phyloP scores from a whole-genome alignment of 495 filamentous ascomycete species.

The Xeromyces bisporus region DNA sequence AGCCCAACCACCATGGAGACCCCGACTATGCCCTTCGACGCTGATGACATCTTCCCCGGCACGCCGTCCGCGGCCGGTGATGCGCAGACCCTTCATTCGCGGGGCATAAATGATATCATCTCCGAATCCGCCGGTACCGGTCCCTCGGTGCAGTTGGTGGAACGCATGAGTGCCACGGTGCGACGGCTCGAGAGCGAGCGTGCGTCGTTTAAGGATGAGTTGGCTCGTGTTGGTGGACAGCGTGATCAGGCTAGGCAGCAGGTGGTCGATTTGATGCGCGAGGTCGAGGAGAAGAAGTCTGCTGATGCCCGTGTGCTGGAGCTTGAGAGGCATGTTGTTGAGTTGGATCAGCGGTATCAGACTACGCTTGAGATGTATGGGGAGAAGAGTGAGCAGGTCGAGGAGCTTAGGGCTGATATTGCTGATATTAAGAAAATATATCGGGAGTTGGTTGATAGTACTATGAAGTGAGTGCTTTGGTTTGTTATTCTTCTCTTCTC shows the following conservation, averaged over 20 bases:
- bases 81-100: slow-evolving; percentile 21
- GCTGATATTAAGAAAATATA: slow-evolving; percentile 90
- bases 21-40: slow-evolving; percentile 42
- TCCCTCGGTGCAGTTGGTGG: slow-evolving; percentile 87
- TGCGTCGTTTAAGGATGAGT: slow-evolving; percentile 67
- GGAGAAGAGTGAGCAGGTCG: slow-evolving; percentile 88
- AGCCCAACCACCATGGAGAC: slow-evolving; percentile 27
- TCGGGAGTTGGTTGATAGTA: slow-evolving; percentile 75
- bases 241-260: slow-evolving; percentile 83
- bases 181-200: slow-evolving; percentile 84
- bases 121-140: slow-evolving; percentile 77
- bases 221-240: slow-evolving; percentile 59
- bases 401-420: slow-evolving; percentile 79
- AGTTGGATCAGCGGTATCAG: slow-evolving; percentile 53
- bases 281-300: slow-evolving; percentile 51
- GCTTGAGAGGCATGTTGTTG: slow-evolving; percentile 46
- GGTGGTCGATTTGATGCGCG: slow-evolving; percentile 73
- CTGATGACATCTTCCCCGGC: slow-evolving; percentile 51
- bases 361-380: slow-evolving; percentile 88
- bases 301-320: slow-evolving; percentile 41
- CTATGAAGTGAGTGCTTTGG: slow-evolving; percentile 38
- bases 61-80: slow-evolving; percentile 41
- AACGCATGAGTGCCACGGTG: slow-evolving; percentile 88
- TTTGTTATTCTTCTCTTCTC: slow-evolving; percentile 1
- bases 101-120: slow-evolving; percentile 70